Percentiles rank a stretch among this genome's conserved stretches.
phyloP scores from a whole-genome alignment of 768 basidiomycete genomes.

The Pleurotus citrinopileatus region DNA sequence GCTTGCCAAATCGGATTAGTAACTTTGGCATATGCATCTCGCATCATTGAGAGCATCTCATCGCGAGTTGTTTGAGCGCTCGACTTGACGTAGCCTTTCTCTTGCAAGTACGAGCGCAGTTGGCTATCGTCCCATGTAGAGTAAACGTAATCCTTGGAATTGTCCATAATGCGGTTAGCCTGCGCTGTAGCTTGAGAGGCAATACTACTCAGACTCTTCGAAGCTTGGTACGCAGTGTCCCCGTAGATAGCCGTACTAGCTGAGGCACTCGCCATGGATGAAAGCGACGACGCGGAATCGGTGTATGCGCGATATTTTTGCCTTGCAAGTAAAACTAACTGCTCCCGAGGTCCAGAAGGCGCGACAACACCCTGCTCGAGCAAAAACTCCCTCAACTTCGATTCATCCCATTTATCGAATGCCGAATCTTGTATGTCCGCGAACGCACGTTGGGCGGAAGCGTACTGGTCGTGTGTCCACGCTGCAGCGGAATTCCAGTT shows the following conservation, averaged over 20 bases:
- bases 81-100: constrained; percentile 69
- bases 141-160: constrained; percentile 83
- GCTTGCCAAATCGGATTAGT: constrained; percentile 71
- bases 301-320: constrained; percentile 61
- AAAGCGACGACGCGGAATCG: constrained; percentile 55
- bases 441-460: constrained; percentile 61
- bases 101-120: constrained; percentile 69
- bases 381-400: constrained; percentile 75
- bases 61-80: constrained; percentile 56
- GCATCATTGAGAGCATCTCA: constrained; percentile 69
- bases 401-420: constrained; percentile 86
- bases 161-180: constrained; percentile 53
- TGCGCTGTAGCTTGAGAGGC: constrained; percentile 53
- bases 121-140: constrained; percentile 85
- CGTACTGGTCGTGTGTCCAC: constrained; percentile 67
- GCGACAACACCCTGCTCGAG: constrained; percentile 85
- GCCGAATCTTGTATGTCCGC: constrained; percentile 52
- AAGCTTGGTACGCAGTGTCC: constrained; percentile 36
- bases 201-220: constrained; percentile 36
- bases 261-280: constrained; percentile 42
- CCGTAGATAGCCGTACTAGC: constrained; percentile 52
- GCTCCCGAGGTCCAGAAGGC: constrained; percentile 75
- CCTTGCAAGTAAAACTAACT: constrained; percentile 77
- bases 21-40: constrained; percentile 60
- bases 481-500: constrained; percentile 55